Conservation (phyloP, 345 rosid genomes). For the Populus alba region DNA sequence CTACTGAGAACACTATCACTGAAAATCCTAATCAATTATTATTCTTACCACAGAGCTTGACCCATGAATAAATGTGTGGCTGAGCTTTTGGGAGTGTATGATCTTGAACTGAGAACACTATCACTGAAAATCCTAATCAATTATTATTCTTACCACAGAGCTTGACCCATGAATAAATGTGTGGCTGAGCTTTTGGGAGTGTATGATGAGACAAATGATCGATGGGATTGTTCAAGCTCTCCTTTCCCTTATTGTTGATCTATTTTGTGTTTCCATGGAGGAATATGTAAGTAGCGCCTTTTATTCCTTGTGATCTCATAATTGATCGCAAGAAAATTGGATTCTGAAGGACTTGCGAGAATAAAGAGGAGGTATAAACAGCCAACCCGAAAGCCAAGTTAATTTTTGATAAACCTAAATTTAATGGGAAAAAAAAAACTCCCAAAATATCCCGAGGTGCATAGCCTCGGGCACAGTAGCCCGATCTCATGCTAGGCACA, state of each 20-base stretch:
- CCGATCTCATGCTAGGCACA: too few relatives aligned
- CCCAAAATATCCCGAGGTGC: too few relatives aligned
- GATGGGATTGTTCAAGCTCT: neutral
- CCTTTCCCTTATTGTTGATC: neutral
- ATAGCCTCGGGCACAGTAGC: too few relatives aligned
- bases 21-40: too few relatives aligned
- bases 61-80: constrained; percentile 37
- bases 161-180: constrained; percentile 31
- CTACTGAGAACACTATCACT: too few relatives aligned
- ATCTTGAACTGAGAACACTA: too few relatives aligned
- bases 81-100: constrained; percentile 22
- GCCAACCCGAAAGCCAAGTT: neutral
- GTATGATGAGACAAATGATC: constrained; percentile 24
- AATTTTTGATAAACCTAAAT: too few relatives aligned
- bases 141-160: constrained; percentile 2
- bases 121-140: too few relatives aligned
- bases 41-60: constrained; percentile 12
- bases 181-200: constrained; percentile 29
- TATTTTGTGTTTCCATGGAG: constrained; percentile 28
- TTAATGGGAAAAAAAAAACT: too few relatives aligned
- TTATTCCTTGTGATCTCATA: constrained; percentile 27
- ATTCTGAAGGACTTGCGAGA: constrained; percentile 6
- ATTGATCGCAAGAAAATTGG: constrained; percentile 15
- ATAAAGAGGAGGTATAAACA: constrained; percentile 7
- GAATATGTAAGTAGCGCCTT: constrained; percentile 29